phyloP scores from a whole-genome alignment of 2,329 filamentous ascomycete genomes.

The Alternaria triticimaculans region DNA sequence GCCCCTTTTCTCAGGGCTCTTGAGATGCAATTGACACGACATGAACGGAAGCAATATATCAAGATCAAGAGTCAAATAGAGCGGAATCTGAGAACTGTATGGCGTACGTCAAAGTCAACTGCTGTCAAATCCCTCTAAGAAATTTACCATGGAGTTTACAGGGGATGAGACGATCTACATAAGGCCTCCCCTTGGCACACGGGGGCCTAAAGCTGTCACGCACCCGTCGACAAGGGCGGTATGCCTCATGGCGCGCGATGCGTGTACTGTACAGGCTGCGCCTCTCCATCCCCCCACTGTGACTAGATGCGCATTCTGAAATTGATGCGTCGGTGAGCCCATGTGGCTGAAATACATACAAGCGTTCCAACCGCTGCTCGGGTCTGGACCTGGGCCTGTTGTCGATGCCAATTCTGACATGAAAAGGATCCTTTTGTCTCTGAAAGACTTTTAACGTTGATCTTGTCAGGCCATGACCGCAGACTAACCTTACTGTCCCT shows the following conservation, averaged over 20 bases:
- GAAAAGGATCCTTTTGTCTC: not conserved
- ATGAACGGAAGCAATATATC: not conserved
- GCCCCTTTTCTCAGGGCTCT: not conserved
- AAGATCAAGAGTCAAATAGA: not conserved
- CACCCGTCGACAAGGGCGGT: not conserved
- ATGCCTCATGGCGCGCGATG: not conserved
- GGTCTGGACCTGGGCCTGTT: not conserved
- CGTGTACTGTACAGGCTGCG: conserved; percentile 1
- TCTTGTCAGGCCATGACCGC: not conserved
- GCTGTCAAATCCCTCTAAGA: not conserved
- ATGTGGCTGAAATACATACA: not conserved
- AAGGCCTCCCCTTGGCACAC: not conserved
- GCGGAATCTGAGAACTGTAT: not conserved
- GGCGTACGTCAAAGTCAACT: not conserved
- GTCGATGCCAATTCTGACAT: not conserved
- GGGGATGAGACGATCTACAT: conserved; percentile 1
- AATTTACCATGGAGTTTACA: not conserved
- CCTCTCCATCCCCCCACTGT: not conserved
- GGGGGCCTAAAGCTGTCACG: not conserved
- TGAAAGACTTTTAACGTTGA: not conserved
- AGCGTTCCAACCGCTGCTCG: not conserved
- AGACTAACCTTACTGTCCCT: not conserved
- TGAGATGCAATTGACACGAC: not conserved
- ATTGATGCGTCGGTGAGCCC: not conserved
- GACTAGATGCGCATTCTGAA: not conserved